Conservation (phyloP, 352 stramenopile species). For the Phytophthora kernoviae region DNA sequence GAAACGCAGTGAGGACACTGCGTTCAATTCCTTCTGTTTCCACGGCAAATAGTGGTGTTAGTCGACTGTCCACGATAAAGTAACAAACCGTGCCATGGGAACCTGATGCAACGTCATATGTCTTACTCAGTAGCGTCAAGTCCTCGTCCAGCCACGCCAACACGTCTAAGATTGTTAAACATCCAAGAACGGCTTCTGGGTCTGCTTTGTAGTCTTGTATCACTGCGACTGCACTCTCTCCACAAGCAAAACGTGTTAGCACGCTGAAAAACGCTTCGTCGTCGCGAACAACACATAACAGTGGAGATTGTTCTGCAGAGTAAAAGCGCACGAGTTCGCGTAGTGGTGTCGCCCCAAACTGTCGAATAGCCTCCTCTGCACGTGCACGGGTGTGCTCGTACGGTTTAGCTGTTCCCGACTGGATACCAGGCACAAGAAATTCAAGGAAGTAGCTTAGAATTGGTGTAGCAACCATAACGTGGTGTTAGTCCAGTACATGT, state of each 20-base stretch:
- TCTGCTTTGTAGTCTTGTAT: constrained; percentile 24
- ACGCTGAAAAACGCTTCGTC: constrained; percentile 67
- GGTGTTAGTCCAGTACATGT: not conserved
- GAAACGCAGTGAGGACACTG: constrained; percentile 47
- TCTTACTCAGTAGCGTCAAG: constrained; percentile 58
- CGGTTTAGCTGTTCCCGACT: constrained; percentile 18
- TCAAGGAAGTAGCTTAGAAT: constrained; percentile 40
- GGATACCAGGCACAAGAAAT: constrained; percentile 25
- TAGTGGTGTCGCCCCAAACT: constrained; percentile 39
- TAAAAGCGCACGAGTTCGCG: constrained; percentile 39
- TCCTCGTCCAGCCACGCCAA: constrained; percentile 66
- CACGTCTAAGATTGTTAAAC: constrained; percentile 45
- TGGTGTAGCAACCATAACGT: not conserved
- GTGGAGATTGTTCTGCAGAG: constrained; percentile 23
- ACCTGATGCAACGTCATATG: not conserved
- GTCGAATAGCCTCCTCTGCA: constrained; percentile 40
- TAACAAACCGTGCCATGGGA: not conserved
- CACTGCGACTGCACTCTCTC: constrained; percentile 43
- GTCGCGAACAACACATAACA: constrained; percentile 38
- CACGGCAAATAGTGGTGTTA: constrained; percentile 2
- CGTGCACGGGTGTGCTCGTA: constrained; percentile 48
- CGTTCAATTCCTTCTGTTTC: constrained; percentile 37
- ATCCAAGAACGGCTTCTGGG: constrained; percentile 42
- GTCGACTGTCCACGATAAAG: not conserved
- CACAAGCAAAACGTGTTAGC: constrained; percentile 56